Evolutionary conservation across 306 rosid species (phyloP).

Genomic region (Pterocarpus santalinus): DNA sequence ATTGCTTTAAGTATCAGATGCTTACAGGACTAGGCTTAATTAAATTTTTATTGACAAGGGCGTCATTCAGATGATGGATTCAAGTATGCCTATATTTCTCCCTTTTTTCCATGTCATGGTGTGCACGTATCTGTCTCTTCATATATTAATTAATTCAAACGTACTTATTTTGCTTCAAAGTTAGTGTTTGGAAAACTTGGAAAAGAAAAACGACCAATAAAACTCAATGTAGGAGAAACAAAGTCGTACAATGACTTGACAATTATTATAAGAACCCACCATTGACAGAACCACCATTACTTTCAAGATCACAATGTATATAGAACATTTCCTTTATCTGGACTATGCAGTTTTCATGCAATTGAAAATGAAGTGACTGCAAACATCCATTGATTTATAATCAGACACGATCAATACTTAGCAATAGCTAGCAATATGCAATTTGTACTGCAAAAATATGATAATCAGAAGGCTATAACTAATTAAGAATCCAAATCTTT

Average conservation of each 20-base stretch:
- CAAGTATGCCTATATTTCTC: neutral
- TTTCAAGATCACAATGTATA: conserved; percentile 20
- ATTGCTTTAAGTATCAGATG: neutral
- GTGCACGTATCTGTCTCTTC: neutral
- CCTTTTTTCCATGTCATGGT: neutral
- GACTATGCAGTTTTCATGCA: conserved; percentile 21
- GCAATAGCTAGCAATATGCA: neutral
- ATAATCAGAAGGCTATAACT: neutral
- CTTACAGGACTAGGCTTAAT: neutral
- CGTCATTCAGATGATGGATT: neutral
- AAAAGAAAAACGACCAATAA: neutral
- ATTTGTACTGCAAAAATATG: neutral
- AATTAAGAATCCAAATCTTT: neutral
- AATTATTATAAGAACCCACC: conserved; percentile 16
- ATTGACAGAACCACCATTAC: neutral
- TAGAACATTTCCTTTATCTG: neutral
- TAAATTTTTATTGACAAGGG: neutral
- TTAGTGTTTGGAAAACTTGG: conserved; percentile 2
- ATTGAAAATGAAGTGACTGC: conserved; percentile 28
- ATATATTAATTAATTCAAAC: neutral
- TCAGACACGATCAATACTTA: neutral
- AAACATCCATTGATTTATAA: neutral
- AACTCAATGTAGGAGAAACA: neutral
- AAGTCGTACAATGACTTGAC: conserved; percentile 30
- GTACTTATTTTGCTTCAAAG: neutral